Percentiles rank a stretch among this genome's conserved stretches.
These are phyloP conservation scores for Microbotryum violaceum DNA, from an alignment of 1,284 basidiomycete species.

Conservation along the genomic window DNA sequence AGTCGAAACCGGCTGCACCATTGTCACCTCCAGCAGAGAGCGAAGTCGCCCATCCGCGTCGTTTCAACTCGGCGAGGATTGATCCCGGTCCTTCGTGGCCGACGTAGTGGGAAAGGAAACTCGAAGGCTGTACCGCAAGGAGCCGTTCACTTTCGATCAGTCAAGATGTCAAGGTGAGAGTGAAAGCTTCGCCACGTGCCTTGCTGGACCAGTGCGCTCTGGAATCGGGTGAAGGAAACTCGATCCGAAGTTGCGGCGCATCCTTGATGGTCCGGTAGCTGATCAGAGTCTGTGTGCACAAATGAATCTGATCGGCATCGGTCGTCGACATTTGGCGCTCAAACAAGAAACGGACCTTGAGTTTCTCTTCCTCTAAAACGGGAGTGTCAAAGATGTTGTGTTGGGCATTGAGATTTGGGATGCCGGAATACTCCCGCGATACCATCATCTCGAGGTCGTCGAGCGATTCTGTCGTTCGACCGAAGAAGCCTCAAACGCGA, in stretches of 20 bases:
- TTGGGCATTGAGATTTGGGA: conserved; percentile 56
- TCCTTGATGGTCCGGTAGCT: conserved; percentile 85
- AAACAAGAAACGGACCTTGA: neutral
- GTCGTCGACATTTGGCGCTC: neutral
- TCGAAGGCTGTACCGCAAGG: conserved; percentile 50
- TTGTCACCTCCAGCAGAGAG: conserved; percentile 64
- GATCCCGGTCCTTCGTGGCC: conserved; percentile 92
- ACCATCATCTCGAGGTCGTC: conserved; percentile 65
- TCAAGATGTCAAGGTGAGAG: too few relatives aligned
- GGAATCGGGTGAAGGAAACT: conserved; percentile 60
- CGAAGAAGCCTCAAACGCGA: conserved; percentile 11
- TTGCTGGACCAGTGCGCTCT: conserved; percentile 53
- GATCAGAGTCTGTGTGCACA: conserved; percentile 58
- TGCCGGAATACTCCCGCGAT: conserved; percentile 65
- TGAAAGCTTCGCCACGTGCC: neutral
- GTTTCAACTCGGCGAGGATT: conserved; percentile 75
- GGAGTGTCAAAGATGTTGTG: conserved; percentile 7
- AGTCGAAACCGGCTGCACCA: conserved; percentile 69
- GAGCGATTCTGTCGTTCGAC: conserved; percentile 57
- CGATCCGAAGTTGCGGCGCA: conserved; percentile 75
- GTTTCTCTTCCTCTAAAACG: neutral
- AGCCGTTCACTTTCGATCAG: neutral
- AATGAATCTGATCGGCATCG: neutral
- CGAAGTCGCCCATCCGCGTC: conserved; percentile 77
- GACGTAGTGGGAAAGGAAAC: conserved; percentile 73